These are phyloP conservation scores for Aegilops bicornis DNA, from an alignment of 176 grass and related monocot species.

Conservation along the genomic window DNA sequence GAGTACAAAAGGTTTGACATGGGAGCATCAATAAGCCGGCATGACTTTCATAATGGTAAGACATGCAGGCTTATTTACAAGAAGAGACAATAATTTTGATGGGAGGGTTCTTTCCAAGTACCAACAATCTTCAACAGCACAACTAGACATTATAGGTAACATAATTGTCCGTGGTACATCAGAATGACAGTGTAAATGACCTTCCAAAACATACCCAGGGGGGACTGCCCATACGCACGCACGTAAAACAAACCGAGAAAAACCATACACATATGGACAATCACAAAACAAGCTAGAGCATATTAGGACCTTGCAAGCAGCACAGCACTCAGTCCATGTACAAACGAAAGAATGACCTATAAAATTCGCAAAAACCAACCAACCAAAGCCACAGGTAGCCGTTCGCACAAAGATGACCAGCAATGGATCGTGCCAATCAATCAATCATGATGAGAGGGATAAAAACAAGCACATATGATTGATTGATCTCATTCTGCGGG, in stretches of 20 bases:
- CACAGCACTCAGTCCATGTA: slow-evolving; percentile 59
- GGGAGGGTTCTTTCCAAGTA: not conserved
- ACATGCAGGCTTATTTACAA: not conserved
- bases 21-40: not conserved
- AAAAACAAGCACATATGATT: not conserved
- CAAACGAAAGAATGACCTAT: slow-evolving; percentile 83
- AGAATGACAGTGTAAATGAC: slow-evolving; percentile 5
- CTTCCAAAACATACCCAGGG: slow-evolving; percentile 31
- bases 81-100: not conserved
- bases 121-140: slow-evolving; percentile 18
- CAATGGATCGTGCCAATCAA: slow-evolving; percentile 28
- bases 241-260: slow-evolving; percentile 25
- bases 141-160: slow-evolving; percentile 7
- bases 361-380: slow-evolving; percentile 44
- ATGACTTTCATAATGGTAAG: not conserved
- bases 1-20: too few relatives aligned
- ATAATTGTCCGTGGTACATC: slow-evolving; percentile 31
- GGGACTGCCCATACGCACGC: slow-evolving; percentile 24
- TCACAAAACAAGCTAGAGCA: slow-evolving; percentile 37
- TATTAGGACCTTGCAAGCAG: slow-evolving; percentile 41
- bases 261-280: slow-evolving; percentile 57
- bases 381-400: slow-evolving; percentile 33
- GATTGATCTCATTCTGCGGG: slow-evolving; percentile 23
- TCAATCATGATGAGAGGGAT: slow-evolving; percentile 13
- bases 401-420: slow-evolving; percentile 29